Evolutionary conservation across 106 monocot species (phyloP), one percentile per base, ranked within the genome.

Genomic region (Amphibolis antarctica): DNA sequence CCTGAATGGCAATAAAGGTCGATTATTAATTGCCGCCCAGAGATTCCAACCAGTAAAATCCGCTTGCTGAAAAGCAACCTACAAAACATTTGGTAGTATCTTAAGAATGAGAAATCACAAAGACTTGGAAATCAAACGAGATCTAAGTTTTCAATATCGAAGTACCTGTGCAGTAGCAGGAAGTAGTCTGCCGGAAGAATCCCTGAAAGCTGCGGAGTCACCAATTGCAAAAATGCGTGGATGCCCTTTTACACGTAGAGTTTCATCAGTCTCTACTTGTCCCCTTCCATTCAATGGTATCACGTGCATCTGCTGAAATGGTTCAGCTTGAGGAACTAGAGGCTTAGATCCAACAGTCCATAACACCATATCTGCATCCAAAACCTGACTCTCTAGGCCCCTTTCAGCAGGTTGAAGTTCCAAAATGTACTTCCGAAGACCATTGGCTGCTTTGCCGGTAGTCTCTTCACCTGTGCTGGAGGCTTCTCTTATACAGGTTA

Each of bases 31-130:
- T 59, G 96, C 86, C 48, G 86, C 89, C 96, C 96, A 96, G 69
- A 96, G 62, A 75, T 96, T 96, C 96, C 96, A 90, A 69, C 86
- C 86, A 67, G 86, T 62, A 78, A 86, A 96, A 67, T 96, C 90
- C 54, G 96, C 96, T 77, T 96, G 84, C 74, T 96, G 86, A 84
- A 90, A 85, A 60, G 89, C 96, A 79, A 90, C 96, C 96, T 90
- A 56, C 9, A 65, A 28, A 57, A 46, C 24, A 43, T 17, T 19
- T 19, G 28, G 28, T 10, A 36, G 6, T 18, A 36, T 15, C 18
- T 60, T 42, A 14, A 43, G 28, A 43, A 29, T 14, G 18, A 13
- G 31, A 25, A 59, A 28, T 18, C 27, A 0, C 20, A 24, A 12
- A 55, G 12, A 25, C n/a, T 55, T 21, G 23, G 12, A 21, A 50